Evolutionary conservation across 129 eudicot genomes (phyloP), one percentile per base, ranked within the genome.

Genomic region (Pittosporum tobira): DNA sequence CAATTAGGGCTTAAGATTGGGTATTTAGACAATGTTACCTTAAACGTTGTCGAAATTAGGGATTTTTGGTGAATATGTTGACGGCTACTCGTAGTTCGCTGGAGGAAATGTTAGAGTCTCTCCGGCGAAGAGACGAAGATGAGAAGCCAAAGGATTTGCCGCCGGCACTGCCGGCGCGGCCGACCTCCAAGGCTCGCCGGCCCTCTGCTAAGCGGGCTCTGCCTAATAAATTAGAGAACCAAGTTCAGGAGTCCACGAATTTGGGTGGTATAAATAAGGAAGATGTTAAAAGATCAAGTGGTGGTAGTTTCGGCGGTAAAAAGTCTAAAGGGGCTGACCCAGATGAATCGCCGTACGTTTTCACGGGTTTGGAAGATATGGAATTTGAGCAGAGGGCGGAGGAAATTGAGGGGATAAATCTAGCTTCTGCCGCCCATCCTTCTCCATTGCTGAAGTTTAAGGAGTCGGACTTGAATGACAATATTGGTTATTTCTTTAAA

Each of bases 101-200:
- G 67, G 97, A 90, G 78, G 97, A 82, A 71, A 82, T 90, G 97
- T 68, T 90, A 51, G 95, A 90, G 10, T 72, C 77, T 30, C 81
- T 90, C 57, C 80, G 71, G 68, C 79, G 68, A 50, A 73, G 71
- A 42, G 93, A 88, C 5, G 90, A 72, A 38, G 52, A 52, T 2
- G 79, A 77, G 78, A 77, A 77, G 59, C 79, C 88, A 1, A 71
- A 73, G 58, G 95, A 90, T 78, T 18, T 71, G 64, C 95, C 95
- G 28, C 97, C 97, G 52, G 94, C 79, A 13, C 65, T 90, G n/a
- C 97, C 97, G 2, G 23, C 84, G 2, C 76, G 97, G 18, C 97
- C 97, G 8, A 73, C 79, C 10, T 77, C 93, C 1, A 74, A 65
- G 30, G 80, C 87, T 11, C 86, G 97, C 27, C 80, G 68, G 27